These are phyloP conservation scores for Paramecium bursaria DNA, from an alignment of 73 alveolate genomes.

Conservation along the genomic window DNA sequence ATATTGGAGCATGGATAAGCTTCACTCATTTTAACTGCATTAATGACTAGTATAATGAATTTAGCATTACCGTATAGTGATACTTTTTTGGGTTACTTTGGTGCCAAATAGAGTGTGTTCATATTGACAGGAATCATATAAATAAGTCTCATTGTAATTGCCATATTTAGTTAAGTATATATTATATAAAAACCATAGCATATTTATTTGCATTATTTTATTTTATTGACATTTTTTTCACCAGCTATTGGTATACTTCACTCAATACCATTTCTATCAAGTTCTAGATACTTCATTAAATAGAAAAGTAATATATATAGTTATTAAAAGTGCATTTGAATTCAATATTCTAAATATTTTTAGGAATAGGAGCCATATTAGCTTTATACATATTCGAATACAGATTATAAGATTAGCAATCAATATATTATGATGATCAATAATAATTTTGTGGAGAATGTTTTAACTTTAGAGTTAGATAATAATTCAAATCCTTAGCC, in stretches of 20 bases:
- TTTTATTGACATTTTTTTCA: not conserved
- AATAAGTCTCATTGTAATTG: not conserved
- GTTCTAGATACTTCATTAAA: slow-evolving; percentile 30
- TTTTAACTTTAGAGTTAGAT: slow-evolving; percentile 11
- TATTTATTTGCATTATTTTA: not conserved
- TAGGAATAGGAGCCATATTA: slow-evolving; percentile 38
- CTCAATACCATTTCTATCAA: slow-evolving; percentile 24
- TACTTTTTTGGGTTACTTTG: not conserved
- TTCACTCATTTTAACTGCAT: not conserved
- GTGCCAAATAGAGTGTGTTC: not conserved
- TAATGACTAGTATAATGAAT: slow-evolving; percentile 22
- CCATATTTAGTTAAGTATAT: slow-evolving; percentile 13
- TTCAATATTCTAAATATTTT: slow-evolving; percentile 15
- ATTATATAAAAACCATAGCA: not conserved
- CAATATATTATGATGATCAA: slow-evolving; percentile 7
- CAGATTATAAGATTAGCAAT: not conserved
- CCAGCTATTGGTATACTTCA: slow-evolving; percentile 18
- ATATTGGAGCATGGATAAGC: not conserved
- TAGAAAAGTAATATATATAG: slow-evolving; percentile 12
- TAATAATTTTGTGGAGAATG: slow-evolving; percentile 44
- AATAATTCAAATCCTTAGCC: not conserved
- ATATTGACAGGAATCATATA: not conserved
- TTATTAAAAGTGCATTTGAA: not conserved
- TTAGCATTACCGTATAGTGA: slow-evolving; percentile 16
- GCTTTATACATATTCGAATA: not conserved